A percentile compares a stretch with the other conserved stretches of the same genome.
Evolutionary conservation across 2,329 filamentous ascomycete genomes (phyloP).

Genomic region (Lachnellula cervina): DNA sequence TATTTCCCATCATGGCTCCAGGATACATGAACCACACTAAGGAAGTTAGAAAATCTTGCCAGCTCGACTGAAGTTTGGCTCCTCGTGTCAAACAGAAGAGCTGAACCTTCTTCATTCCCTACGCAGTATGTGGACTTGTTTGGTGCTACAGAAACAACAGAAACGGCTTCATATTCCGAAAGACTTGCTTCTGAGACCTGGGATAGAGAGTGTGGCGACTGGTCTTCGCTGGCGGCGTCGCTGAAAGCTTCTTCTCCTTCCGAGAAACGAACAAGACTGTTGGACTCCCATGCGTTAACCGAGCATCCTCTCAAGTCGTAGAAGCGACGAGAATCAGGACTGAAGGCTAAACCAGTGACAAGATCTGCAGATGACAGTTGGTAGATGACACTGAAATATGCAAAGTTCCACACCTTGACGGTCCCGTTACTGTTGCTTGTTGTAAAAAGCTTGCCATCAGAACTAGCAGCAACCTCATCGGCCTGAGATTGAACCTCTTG

Average conservation of each 20-base stretch:
- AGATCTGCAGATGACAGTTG: constrained; percentile 5
- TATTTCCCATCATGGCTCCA: neutral
- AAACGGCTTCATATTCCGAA: neutral
- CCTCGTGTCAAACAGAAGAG: neutral
- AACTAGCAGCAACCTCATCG: constrained; percentile 4
- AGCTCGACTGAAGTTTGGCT: neutral
- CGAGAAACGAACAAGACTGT: constrained; percentile 14
- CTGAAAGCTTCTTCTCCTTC: constrained; percentile 7
- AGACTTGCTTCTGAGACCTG: neutral
- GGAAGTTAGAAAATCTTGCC: neutral
- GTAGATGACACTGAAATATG: constrained; percentile 13
- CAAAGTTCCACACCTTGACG: constrained; percentile 7
- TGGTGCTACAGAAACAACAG: constrained; percentile 4
- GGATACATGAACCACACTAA: neutral
- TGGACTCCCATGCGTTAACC: constrained; percentile 27
- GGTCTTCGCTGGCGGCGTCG: neutral
- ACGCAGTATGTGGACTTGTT: neutral
- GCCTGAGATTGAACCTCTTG: constrained; percentile 3
- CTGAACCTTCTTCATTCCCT: constrained; percentile 6
- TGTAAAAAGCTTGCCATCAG: constrained; percentile 11
- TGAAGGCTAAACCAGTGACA: constrained; percentile 16
- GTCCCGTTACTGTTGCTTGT: constrained; percentile 5
- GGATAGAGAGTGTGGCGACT: neutral
- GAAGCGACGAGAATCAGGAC: constrained; percentile 18
- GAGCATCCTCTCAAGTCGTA: constrained; percentile 19